These are phyloP conservation scores for Trametes sp. DNA, from an alignment of 1,284 basidiomycete genomes.

Conservation along the genomic window DNA sequence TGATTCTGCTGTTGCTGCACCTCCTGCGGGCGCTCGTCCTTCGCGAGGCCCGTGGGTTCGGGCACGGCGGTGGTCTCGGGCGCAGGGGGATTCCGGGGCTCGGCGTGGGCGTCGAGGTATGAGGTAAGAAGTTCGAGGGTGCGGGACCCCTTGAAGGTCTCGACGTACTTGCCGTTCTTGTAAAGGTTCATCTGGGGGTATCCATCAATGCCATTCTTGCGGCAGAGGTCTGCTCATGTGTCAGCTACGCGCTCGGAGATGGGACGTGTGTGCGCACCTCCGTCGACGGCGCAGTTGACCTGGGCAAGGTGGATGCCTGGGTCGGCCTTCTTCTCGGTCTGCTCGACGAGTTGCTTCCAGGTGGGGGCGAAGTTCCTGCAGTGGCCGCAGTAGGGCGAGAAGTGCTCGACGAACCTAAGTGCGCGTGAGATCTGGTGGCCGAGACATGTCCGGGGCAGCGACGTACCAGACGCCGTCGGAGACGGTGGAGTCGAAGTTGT, in stretches of 20 bases:
- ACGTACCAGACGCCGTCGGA: slow-evolving; percentile 71
- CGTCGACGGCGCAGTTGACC: slow-evolving; percentile 85
- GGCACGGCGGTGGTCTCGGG: slow-evolving; percentile 19
- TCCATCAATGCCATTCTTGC: slow-evolving; percentile 68
- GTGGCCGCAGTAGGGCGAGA: slow-evolving; percentile 83
- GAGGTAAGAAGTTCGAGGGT: slow-evolving; percentile 56
- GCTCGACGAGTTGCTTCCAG: slow-evolving; percentile 77
- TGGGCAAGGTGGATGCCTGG: slow-evolving; percentile 81
- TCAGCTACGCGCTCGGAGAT: slow-evolving; percentile 3
- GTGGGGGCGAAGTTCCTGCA: slow-evolving; percentile 83
- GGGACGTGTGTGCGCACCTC: slow-evolving; percentile 62
- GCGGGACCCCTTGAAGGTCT: slow-evolving; percentile 64
- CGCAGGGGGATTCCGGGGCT: slow-evolving; percentile 36
- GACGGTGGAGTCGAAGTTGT: slow-evolving; percentile 67
- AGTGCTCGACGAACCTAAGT: slow-evolving; percentile 74
- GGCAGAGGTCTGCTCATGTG: slow-evolving; percentile 73
- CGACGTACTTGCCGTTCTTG: slow-evolving; percentile 67
- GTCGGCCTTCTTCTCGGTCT: slow-evolving; percentile 60
- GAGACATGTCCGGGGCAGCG: neutral
- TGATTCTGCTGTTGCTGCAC: slow-evolving; percentile 10
- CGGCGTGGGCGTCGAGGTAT: slow-evolving; percentile 55
- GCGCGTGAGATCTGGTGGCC: neutral
- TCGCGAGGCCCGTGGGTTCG: slow-evolving; percentile 14
- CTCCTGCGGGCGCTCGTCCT: slow-evolving; percentile 15
- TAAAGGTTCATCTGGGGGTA: slow-evolving; percentile 88